Percentiles rank a stretch among this genome's conserved stretches.
Evolutionary conservation across 306 rosid genomes (phyloP).

Genomic region (Corylus heterophylla): DNA sequence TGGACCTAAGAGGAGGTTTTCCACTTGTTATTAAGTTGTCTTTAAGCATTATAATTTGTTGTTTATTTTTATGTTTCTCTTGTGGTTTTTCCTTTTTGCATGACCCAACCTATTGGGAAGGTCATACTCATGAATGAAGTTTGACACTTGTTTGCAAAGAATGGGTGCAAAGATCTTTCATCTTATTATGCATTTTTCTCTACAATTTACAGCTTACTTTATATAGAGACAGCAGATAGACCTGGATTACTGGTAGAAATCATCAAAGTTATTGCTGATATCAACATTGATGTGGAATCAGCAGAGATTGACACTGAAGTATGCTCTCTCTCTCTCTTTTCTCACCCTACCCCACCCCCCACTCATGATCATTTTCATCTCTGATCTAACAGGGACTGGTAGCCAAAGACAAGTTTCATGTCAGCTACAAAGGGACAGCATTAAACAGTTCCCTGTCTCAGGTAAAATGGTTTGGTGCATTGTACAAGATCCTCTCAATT

Average conservation of each 20-base stretch:
- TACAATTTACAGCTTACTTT: constrained; percentile 68
- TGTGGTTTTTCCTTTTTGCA: neutral
- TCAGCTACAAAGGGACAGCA: constrained; percentile 86
- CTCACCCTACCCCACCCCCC: constrained; percentile 1
- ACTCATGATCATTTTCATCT: constrained; percentile 11
- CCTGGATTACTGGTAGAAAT: constrained; percentile 90
- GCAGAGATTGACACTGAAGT: constrained; percentile 96
- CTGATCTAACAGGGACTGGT: constrained; percentile 71
- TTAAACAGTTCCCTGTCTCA: constrained; percentile 80
- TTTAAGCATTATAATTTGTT: neutral
- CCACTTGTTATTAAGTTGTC: constrained; percentile 29
- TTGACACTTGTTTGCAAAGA: constrained; percentile 4
- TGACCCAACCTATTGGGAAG: constrained; percentile 2
- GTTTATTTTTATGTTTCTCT: neutral
- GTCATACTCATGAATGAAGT: constrained; percentile 13
- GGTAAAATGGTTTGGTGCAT: constrained; percentile 47
- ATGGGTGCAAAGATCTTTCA: constrained; percentile 25
- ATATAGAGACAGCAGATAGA: constrained; percentile 87
- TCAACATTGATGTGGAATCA: constrained; percentile 93
- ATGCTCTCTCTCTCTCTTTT: constrained; percentile 10
- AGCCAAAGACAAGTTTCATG: constrained; percentile 93
- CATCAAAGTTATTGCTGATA: constrained; percentile 76
- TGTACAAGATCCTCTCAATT: no score
- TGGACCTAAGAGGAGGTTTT: constrained; percentile 93
- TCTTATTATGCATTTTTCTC: constrained; percentile 28